These are phyloP conservation scores for Phlyctochytrium arcticum DNA, from an alignment of 192 early-diverging fungal species.

Conservation along the genomic window DNA sequence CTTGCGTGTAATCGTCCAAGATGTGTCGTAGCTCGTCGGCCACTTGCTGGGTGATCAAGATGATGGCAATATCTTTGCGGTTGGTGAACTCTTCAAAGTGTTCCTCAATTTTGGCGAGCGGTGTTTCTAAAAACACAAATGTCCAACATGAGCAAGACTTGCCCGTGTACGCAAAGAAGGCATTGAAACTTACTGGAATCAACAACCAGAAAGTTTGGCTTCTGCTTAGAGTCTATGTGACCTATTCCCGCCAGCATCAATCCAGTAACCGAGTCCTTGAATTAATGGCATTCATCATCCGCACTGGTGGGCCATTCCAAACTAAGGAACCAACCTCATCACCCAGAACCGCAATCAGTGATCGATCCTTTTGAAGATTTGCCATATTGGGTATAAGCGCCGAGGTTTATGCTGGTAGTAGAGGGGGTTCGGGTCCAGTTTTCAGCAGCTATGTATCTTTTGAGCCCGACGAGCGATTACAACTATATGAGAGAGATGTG, in stretches of 20 bases:
- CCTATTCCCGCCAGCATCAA: conserved; percentile 96
- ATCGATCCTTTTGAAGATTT: conserved; percentile 39
- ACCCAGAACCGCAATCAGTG: conserved; percentile 50
- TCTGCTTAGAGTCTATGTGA: conserved; percentile 87
- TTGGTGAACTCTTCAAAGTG: conserved; percentile 80
- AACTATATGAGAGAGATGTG: too few relatives aligned
- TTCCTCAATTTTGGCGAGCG: conserved; percentile 51
- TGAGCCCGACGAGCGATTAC: too few relatives aligned
- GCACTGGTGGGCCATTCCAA: background rate
- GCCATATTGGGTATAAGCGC: too few relatives aligned
- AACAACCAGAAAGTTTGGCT: conserved; percentile 94
- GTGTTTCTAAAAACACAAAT: conserved; percentile 35
- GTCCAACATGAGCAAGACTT: background rate
- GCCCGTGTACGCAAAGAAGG: background rate
- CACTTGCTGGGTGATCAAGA: conserved; percentile 96
- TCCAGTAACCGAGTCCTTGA: conserved; percentile 74
- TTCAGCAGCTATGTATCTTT: too few relatives aligned
- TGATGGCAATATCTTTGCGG: conserved; percentile 96
- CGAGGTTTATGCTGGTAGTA: too few relatives aligned
- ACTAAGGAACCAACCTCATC: conserved; percentile 40
- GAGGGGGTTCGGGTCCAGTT: too few relatives aligned
- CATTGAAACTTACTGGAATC: conserved; percentile 69
- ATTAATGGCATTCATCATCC: background rate
- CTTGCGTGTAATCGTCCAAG: conserved; percentile 84
- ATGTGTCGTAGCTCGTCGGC: conserved; percentile 88